Evolutionary conservation across 805 yeast genomes (phyloP), one percentile per base, ranked within the genome.

Genomic region (Saturnispora diversa): DNA sequence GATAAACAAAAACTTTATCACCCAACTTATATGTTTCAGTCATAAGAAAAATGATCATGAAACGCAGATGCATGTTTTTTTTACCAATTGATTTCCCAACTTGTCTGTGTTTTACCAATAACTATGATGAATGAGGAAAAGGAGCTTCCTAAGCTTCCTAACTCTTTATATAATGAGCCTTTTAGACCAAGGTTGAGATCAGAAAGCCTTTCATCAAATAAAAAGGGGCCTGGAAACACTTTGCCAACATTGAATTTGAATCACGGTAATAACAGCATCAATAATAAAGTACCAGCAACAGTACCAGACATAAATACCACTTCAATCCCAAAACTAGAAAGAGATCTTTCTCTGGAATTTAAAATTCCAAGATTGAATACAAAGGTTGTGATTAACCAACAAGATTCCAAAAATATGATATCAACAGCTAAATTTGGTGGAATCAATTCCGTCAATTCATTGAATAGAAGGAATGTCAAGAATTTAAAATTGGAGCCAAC

Each of bases 1-100:
- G 97, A 60, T 74, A 88, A 2, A 95, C 95, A 51, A 85, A 65
- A 42, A 83, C 80, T 49, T 62, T 50, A 7, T 50, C 49, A 9
- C 48, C 48, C 4, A 57, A 41, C 29, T 50, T 50, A 19, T 44
- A 49, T n/a, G 34, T 25, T 6, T 20, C 31, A 11, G 25, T 11
- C 40, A 30, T 28, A 9, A n/a, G n/a, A n/a, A n/a, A n/a, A n/a
- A n/a, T n/a, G n/a, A n/a, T n/a, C n/a, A n/a, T n/a, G n/a, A n/a
- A n/a, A n/a, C n/a, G n/a, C n/a, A n/a, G n/a, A n/a, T n/a, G n/a
- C n/a, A n/a, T n/a, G n/a, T n/a, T n/a, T n/a, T n/a, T n/a, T n/a
- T n/a, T n/a, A n/a, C n/a, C n/a, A n/a, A n/a, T n/a, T n/a, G n/a
- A n/a, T n/a, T n/a, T n/a, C n/a, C n/a, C n/a, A n/a, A n/a, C n/a